A percentile compares a stretch with the other conserved stretches of the same genome.
Conservation (phyloP, 2,329 filamentous ascomycete genomes). For the Sclerotinia glacialis region DNA sequence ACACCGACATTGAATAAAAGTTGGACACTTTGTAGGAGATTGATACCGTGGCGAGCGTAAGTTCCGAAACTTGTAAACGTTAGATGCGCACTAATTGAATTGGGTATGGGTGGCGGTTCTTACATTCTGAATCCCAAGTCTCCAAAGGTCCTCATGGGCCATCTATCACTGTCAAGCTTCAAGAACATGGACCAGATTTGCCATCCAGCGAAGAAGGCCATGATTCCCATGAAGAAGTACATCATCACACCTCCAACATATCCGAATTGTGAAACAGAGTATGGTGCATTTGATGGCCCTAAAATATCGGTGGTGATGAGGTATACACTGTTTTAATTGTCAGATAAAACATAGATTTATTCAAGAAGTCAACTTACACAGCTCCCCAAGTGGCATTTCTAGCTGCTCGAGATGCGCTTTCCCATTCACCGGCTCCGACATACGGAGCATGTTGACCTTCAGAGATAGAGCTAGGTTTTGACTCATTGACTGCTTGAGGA, state of each 20-base stretch:
- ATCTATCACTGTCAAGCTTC: conserved; percentile 28
- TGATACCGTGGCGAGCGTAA: conserved; percentile 47
- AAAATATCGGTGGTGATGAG: conserved; percentile 31
- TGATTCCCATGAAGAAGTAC: conserved; percentile 30
- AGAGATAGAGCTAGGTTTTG: conserved; percentile 3
- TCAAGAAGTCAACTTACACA: conserved; percentile 32
- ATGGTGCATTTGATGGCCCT: conserved; percentile 24
- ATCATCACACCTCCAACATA: conserved; percentile 20
- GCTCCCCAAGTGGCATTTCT: conserved; percentile 48
- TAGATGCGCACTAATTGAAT: background rate
- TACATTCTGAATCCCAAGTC: conserved; percentile 45
- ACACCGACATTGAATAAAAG: conserved; percentile 51
- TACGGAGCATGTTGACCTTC: background rate
- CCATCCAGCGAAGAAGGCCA: conserved; percentile 30
- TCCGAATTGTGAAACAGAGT: conserved; percentile 20
- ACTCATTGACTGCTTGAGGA: background rate
- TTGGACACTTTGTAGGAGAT: conserved; percentile 48
- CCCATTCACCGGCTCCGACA: conserved; percentile 42
- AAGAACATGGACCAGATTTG: conserved; percentile 32
- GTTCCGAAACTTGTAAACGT: conserved; percentile 40
- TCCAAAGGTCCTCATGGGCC: conserved; percentile 28
- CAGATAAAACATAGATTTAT: background rate
- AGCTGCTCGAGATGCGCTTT: conserved; percentile 45
- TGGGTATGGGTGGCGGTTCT: background rate
- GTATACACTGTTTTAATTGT: conserved; percentile 33